Evolutionary conservation across 2,329 filamentous ascomycete species (phyloP).

Genomic region (Penicillium sclerotigenum): DNA sequence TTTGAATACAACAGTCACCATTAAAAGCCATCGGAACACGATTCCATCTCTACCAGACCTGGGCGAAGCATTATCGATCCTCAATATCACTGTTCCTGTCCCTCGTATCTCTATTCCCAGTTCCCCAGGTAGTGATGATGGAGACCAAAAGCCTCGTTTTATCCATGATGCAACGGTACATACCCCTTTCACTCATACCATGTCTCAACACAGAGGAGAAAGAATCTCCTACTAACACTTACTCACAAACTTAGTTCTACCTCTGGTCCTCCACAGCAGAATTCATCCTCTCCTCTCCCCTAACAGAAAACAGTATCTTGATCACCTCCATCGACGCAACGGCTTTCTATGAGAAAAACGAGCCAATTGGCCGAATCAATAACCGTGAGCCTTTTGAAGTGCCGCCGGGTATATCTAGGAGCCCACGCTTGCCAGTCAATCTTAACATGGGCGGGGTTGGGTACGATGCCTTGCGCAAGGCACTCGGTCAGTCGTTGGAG

Average conservation of each 20-base stretch:
- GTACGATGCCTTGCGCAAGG: conserved; percentile 74
- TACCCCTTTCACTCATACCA: conserved; percentile 20
- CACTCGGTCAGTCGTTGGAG: conserved; percentile 74
- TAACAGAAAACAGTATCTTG: conserved; percentile 68
- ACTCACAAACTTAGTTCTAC: conserved; percentile 56
- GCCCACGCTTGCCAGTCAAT: conserved; percentile 75
- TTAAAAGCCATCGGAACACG: conserved; percentile 67
- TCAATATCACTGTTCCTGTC: conserved; percentile 69
- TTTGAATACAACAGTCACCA: conserved; percentile 74
- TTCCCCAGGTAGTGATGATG: conserved; percentile 41
- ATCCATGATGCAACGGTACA: conserved; percentile 72
- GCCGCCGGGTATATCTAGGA: conserved; percentile 68
- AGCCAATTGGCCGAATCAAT: conserved; percentile 72
- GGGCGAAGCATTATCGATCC: conserved; percentile 67
- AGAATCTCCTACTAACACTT: conserved; percentile 6
- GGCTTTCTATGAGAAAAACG: conserved; percentile 77
- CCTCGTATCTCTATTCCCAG: conserved; percentile 64
- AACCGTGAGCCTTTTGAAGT: conserved; percentile 73
- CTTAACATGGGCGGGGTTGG: conserved; percentile 76
- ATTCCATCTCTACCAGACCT: conserved; percentile 72
- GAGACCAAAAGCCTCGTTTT: conserved; percentile 59
- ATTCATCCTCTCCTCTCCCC: conserved; percentile 77
- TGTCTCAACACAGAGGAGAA: not conserved
- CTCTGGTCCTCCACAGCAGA: conserved; percentile 80
- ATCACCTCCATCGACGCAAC: conserved; percentile 79